phyloP scores from a whole-genome alignment of 345 rosid genomes.

The Populus ilicifolia region DNA sequence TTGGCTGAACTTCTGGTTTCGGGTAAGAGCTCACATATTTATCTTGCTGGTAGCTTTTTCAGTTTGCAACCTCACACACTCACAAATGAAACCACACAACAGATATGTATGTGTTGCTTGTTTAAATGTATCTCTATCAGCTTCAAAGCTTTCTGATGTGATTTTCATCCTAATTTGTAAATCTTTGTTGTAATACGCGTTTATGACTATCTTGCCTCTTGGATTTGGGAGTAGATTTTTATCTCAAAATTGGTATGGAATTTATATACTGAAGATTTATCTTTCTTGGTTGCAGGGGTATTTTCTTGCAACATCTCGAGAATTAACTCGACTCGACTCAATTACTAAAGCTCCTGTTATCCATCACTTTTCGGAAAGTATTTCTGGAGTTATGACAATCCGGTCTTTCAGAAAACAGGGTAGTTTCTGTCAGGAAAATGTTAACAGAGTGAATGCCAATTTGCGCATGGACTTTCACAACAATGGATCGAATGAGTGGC shows the following conservation, averaged over 20 bases:
- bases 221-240: not conserved
- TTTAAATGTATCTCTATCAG: not conserved
- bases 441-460: conserved; percentile 60
- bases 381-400: conserved; percentile 83
- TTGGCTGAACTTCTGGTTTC: conserved; percentile 82
- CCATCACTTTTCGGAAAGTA: conserved; percentile 94
- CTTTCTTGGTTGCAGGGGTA: conserved; percentile 46
- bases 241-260: not conserved
- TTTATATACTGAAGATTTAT: not conserved
- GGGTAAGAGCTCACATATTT: conserved; percentile 49
- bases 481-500: conserved; percentile 85
- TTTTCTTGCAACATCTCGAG: conserved; percentile 81
- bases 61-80: not conserved
- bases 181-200: not conserved
- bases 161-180: not conserved
- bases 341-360: conserved; percentile 93
- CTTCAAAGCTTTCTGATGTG: not conserved
- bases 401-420: conserved; percentile 63
- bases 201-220: not conserved
- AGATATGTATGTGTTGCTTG: not conserved
- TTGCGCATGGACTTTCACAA: conserved; percentile 91
- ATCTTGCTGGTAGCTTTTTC: not conserved
- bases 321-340: conserved; percentile 85
- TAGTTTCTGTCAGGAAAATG: conserved; percentile 60
- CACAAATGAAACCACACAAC: not conserved